phyloP scores from a whole-genome alignment of 2,329 filamentous ascomycete genomes.

The Aureobasidium sp. region DNA sequence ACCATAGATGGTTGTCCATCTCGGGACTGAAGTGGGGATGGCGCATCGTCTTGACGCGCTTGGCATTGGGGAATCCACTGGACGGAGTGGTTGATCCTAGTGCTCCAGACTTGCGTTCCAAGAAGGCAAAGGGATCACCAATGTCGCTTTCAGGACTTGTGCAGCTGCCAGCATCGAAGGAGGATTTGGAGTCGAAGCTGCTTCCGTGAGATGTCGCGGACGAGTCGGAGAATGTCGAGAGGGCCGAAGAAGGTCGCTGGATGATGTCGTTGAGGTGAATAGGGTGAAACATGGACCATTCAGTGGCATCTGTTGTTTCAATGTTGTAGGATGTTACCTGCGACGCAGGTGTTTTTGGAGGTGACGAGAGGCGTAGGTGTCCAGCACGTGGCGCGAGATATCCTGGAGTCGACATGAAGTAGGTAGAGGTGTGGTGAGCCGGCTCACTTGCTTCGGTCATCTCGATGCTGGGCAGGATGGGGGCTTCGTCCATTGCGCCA shows the following conservation, averaged over 20 bases:
- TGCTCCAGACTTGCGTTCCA: slow-evolving; percentile 24
- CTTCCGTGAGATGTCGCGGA: slow-evolving; percentile 55
- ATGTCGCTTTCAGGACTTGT: slow-evolving; percentile 55
- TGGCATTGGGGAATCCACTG: slow-evolving; percentile 27
- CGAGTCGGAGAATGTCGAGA: slow-evolving; percentile 55
- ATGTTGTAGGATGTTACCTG: slow-evolving; percentile 25
- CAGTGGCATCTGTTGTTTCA: background rate
- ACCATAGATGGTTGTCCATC: slow-evolving; percentile 61
- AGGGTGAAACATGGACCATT: slow-evolving; percentile 15
- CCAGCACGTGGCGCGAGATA: slow-evolving; percentile 38
- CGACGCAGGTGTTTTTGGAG: slow-evolving; percentile 44
- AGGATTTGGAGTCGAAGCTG: slow-evolving; percentile 50
- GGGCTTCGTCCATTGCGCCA: slow-evolving; percentile 25
- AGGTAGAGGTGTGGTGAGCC: slow-evolving; percentile 25
- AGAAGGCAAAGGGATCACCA: slow-evolving; percentile 46
- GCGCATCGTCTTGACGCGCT: slow-evolving; percentile 38
- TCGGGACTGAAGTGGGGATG: slow-evolving; percentile 50
- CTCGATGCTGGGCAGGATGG: slow-evolving; percentile 45
- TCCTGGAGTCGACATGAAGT: slow-evolving; percentile 24
- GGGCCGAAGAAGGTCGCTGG: slow-evolving; percentile 50
- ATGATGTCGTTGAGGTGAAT: slow-evolving; percentile 38
- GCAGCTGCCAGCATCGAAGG: slow-evolving; percentile 49
- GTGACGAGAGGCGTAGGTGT: slow-evolving; percentile 35
- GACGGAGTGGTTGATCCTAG: slow-evolving; percentile 21
- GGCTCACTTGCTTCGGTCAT: slow-evolving; percentile 33